Evolutionary conservation across 805 yeast species (phyloP).

Genomic region (Saturnispora gosingensis): DNA sequence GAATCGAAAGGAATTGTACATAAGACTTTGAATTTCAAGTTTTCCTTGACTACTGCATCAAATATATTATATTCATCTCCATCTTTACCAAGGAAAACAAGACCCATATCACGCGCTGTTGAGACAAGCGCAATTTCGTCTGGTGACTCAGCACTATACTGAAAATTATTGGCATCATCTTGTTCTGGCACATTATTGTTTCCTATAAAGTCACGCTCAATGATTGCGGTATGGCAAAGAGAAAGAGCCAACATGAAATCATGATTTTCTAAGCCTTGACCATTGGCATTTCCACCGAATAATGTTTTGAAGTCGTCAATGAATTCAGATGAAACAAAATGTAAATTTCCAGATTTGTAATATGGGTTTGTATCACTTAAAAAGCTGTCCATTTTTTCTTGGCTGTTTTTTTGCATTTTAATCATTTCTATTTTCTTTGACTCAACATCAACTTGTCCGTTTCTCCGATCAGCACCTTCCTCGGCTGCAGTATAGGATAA

Average conservation of each 20-base stretch:
- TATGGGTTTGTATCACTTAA: slow-evolving; percentile 32
- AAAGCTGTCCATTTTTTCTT: slow-evolving; percentile 36
- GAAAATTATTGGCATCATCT: slow-evolving; percentile 31
- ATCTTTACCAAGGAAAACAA: slow-evolving; percentile 46
- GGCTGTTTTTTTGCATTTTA: slow-evolving; percentile 34
- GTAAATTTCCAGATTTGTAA: slow-evolving; percentile 38
- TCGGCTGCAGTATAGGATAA: slow-evolving; percentile 71
- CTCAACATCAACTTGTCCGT: slow-evolving; percentile 48
- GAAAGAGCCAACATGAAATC: slow-evolving; percentile 59
- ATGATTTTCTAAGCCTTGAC: slow-evolving; percentile 41
- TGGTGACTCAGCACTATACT: slow-evolving; percentile 71
- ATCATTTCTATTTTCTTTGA: slow-evolving; percentile 36
- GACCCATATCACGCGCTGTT: slow-evolving; percentile 65
- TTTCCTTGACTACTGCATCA: slow-evolving; percentile 34
- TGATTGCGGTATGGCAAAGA: slow-evolving; percentile 63
- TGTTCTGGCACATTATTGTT: slow-evolving; percentile 18
- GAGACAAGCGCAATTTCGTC: slow-evolving; percentile 78
- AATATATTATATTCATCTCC: slow-evolving; percentile 38
- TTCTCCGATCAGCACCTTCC: slow-evolving; percentile 59
- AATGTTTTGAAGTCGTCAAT: slow-evolving; percentile 37
- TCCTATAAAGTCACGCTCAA: slow-evolving; percentile 16
- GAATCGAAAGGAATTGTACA: slow-evolving; percentile 59
- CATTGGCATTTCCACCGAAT: slow-evolving; percentile 20
- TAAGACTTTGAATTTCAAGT: slow-evolving; percentile 38
- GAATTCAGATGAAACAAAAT: slow-evolving; percentile 55